These are phyloP conservation scores for Penicillium sp. DNA, from an alignment of 2,329 filamentous ascomycete genomes.

Conservation along the genomic window DNA sequence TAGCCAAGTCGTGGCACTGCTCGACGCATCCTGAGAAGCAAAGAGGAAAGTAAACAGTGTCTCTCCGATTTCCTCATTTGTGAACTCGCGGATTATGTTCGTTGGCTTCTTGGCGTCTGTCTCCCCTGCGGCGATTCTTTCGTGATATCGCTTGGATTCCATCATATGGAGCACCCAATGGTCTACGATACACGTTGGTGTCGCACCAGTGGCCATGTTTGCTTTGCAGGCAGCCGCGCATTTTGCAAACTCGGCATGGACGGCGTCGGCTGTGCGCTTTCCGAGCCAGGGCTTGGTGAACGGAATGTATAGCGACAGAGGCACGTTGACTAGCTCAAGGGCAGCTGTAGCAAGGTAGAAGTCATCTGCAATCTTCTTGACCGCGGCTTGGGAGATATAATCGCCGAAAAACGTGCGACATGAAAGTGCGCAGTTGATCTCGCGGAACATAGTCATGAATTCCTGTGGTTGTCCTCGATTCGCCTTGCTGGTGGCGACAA, in stretches of 20 bases:
- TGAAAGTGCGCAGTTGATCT: slow-evolving; percentile 84
- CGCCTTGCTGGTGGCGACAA: slow-evolving; percentile 67
- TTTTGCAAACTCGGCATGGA: slow-evolving; percentile 76
- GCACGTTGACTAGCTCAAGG: slow-evolving; percentile 90
- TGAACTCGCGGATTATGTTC: slow-evolving; percentile 53
- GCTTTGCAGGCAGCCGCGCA: slow-evolving; percentile 84
- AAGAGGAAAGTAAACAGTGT: slow-evolving; percentile 57
- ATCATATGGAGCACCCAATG: slow-evolving; percentile 82
- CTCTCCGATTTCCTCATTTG: slow-evolving; percentile 51
- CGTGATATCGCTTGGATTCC: slow-evolving; percentile 71
- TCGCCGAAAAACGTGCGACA: slow-evolving; percentile 87
- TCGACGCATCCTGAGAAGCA: slow-evolving; percentile 55
- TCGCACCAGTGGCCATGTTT: slow-evolving; percentile 75
- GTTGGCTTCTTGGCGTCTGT: slow-evolving; percentile 50
- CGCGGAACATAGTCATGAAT: slow-evolving; percentile 82
- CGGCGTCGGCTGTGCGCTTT: slow-evolving; percentile 82
- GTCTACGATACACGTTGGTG: slow-evolving; percentile 82
- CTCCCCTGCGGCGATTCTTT: slow-evolving; percentile 67
- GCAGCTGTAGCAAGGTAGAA: slow-evolving; percentile 90
- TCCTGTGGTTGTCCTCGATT: slow-evolving; percentile 67
- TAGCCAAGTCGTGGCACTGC: slow-evolving; percentile 55
- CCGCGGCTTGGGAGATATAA: slow-evolving; percentile 80
- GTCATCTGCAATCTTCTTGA: slow-evolving; percentile 87
- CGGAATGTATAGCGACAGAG: slow-evolving; percentile 71
- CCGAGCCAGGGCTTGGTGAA: slow-evolving; percentile 90